Evolutionary conservation across 2,329 filamentous ascomycete genomes (phyloP), one percentile per base, ranked within the genome.

Genomic region (Mycosphaerelloides madeirae): DNA sequence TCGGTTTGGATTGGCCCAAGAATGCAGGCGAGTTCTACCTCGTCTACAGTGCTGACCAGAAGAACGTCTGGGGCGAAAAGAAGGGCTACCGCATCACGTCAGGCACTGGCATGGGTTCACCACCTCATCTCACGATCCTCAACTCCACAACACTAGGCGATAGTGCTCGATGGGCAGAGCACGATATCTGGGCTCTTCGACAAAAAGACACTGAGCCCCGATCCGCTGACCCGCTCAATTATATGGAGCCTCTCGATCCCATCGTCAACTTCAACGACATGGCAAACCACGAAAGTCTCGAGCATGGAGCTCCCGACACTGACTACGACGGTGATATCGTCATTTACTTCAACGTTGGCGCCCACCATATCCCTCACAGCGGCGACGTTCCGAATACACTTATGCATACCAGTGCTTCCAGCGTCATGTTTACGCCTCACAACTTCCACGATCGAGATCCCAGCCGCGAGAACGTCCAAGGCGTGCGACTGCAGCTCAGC

Each of bases 161-260:
- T 29, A 66, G 73, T 0, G 73, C 68, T 0, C 61, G 65, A 18
- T 80, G 72, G 67, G 72, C 75, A 3, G 68, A 68, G 14, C 65
- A 76, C 49, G 72, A 80, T 55, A 52, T 81, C 3, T 74, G 71
- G 55, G 65, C 78, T 14, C 68, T 75, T 2, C 63, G 65, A 45
- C 73, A 69, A 6, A 74, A 79, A 43, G 76, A 80, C 52, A 73
- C 68, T 0, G 77, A 80, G 58, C 73, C 73, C 1, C 63, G 64
- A 3, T 62, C 63, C 29, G 68, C 71, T 0, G 68, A 76, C 29
- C 61, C 72, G 1, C 65, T 68, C 44, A 77, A 78, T 52, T 67
- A 61, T 37, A 67, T 72, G 50, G 66, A 72, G 22, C 62, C 68
- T 0, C 31, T 64, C 3, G 67, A 77, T 40, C 77, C 77, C 4